phyloP scores from a whole-genome alignment of 257 asterid genomes.

The Solanum paucissectum region DNA sequence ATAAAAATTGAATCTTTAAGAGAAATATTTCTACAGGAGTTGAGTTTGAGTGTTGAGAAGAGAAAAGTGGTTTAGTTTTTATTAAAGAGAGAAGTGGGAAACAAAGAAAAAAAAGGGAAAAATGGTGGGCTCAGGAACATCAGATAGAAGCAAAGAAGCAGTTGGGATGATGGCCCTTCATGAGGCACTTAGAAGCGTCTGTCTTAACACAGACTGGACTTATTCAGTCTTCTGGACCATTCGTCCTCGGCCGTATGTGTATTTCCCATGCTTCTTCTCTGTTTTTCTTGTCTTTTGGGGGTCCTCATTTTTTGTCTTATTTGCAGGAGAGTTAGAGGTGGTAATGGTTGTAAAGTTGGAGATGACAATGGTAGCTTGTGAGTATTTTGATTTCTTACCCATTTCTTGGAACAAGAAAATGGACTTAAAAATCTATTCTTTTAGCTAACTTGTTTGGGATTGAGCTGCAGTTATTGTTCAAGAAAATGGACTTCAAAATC shows the following conservation, averaged over 20 bases:
- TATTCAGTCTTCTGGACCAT: constrained; percentile 99
- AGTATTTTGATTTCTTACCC: constrained; percentile 11
- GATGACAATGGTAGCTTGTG: constrained; percentile 99
- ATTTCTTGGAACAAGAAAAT: neutral
- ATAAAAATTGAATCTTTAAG: neutral
- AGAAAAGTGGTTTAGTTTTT: constrained; percentile 1
- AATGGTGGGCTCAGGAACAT: constrained; percentile 96
- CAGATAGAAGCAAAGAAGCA: constrained; percentile 99
- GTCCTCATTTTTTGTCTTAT: constrained; percentile 5
- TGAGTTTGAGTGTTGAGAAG: neutral
- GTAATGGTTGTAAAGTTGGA: constrained; percentile 96
- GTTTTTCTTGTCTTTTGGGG: neutral
- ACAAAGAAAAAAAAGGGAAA: neutral
- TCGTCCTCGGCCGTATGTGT: constrained; percentile 88
- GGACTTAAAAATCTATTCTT: neutral
- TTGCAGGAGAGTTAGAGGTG: constrained; percentile 90
- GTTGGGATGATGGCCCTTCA: constrained; percentile 99
- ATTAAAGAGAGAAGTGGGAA: neutral
- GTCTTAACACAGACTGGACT: constrained; percentile 97
- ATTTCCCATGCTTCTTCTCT: neutral
- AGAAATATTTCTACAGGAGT: neutral
- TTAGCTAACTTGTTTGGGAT: neutral
- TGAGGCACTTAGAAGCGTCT: constrained; percentile 89
- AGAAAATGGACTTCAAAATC: neutral
- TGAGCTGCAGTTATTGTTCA: neutral